phyloP scores from a whole-genome alignment of 805 yeast species.

The Metschnikowia peoriensis region DNA sequence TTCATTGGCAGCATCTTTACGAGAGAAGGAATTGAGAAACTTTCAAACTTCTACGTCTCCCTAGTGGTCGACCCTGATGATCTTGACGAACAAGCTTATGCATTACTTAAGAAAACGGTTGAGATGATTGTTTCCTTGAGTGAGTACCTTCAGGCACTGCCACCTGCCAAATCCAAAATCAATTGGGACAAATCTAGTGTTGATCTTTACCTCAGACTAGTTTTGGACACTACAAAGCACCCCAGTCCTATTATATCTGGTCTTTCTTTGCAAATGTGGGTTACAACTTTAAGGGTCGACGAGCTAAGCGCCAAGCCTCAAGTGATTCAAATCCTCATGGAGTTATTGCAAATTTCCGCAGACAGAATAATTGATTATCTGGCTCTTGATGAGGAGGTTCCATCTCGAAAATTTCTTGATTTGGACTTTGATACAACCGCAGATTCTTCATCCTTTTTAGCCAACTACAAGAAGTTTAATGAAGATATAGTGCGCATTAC shows the following conservation, averaged over 20 bases:
- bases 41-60: constrained; percentile 60
- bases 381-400: constrained; percentile 61
- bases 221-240: constrained; percentile 77
- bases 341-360: constrained; percentile 71
- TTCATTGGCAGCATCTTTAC: constrained; percentile 78
- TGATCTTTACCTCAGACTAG: constrained; percentile 65
- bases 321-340: constrained; percentile 58
- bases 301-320: constrained; percentile 59
- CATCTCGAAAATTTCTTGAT: constrained; percentile 66
- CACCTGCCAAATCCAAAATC: constrained; percentile 35
- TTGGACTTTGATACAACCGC: constrained; percentile 86
- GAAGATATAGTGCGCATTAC: constrained; percentile 90
- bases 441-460: constrained; percentile 72
- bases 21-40: constrained; percentile 67
- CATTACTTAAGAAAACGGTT: constrained; percentile 82
- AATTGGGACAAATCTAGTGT: constrained; percentile 61
- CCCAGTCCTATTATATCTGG: constrained; percentile 89
- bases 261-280: constrained; percentile 91
- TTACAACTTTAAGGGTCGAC: constrained; percentile 79
- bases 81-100: constrained; percentile 75
- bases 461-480: constrained; percentile 76
- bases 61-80: constrained; percentile 65
- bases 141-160: constrained; percentile 62
- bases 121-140: constrained; percentile 89
- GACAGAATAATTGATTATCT: constrained; percentile 74